Conservation (phyloP, 2,329 filamentous ascomycete genomes). For the Massarina eburnea region DNA sequence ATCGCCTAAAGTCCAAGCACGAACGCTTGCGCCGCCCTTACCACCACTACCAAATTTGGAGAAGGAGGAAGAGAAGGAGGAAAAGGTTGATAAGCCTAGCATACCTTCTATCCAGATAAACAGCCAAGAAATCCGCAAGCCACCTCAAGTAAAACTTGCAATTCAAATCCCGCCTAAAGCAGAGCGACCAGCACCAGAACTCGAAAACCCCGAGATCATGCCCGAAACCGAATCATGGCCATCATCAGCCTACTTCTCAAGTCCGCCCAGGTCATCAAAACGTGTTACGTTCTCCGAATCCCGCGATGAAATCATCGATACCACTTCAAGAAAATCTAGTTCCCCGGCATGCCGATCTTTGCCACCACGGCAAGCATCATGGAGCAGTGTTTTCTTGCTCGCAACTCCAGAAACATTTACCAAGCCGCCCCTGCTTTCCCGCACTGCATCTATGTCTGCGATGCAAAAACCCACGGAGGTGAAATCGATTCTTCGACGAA, state of each 20-base stretch:
- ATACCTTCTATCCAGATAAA: background rate
- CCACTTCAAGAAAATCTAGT: background rate
- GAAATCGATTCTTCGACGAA: constrained; percentile 1
- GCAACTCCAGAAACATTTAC: background rate
- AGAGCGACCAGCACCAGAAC: background rate
- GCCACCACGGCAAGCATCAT: background rate
- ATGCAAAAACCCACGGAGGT: no score
- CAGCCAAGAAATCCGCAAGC: background rate
- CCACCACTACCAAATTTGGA: background rate
- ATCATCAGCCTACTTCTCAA: background rate
- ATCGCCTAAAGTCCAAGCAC: background rate
- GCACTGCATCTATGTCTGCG: background rate
- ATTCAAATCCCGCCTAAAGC: background rate
- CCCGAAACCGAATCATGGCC: background rate
- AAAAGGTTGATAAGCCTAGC: background rate
- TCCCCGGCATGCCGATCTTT: background rate
- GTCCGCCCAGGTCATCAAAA: background rate
- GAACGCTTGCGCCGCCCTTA: background rate
- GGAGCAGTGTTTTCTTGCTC: constrained; percentile 4
- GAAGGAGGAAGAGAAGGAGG: background rate
- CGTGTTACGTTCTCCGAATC: background rate
- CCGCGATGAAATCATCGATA: background rate
- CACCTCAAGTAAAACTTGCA: background rate
- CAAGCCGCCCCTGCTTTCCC: background rate
- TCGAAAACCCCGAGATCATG: background rate